A percentile compares a stretch with the other conserved stretches of the same genome.
Conservation (phyloP, 2,329 filamentous ascomycete genomes). For the Rugonectria rugulosa region DNA sequence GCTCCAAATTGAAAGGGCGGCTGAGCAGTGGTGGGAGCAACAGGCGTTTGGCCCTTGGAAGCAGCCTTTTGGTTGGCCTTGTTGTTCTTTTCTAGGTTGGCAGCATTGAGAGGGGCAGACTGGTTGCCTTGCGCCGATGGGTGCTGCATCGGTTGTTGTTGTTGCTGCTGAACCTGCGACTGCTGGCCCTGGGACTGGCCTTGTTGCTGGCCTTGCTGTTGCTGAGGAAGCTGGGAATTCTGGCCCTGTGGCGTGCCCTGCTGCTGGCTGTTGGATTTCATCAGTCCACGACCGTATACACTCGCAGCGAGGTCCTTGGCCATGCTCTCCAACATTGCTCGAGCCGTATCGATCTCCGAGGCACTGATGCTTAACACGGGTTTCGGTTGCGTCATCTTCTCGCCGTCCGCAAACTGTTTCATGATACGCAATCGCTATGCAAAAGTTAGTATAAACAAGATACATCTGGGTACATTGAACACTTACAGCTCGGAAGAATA, state of each 20-base stretch:
- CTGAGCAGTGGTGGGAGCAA: constrained; percentile 64
- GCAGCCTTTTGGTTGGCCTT: constrained; percentile 51
- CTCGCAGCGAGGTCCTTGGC: constrained; percentile 53
- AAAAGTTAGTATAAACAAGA: constrained; percentile 41
- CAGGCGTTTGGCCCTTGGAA: constrained; percentile 60
- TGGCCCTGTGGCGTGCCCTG: constrained; percentile 41
- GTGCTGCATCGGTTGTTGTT: constrained; percentile 26
- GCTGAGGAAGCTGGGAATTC: constrained; percentile 42
- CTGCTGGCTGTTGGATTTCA: constrained; percentile 36
- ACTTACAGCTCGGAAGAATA: constrained; percentile 63
- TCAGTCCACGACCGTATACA: constrained; percentile 38
- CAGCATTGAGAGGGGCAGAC: constrained; percentile 50
- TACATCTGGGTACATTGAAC: neutral
- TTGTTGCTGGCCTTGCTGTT: constrained; percentile 44
- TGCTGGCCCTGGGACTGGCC: constrained; percentile 43
- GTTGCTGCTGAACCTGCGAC: constrained; percentile 30
- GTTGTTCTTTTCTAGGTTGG: constrained; percentile 61
- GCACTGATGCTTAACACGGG: constrained; percentile 60
- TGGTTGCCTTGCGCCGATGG: constrained; percentile 33
- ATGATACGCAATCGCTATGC: constrained; percentile 59
- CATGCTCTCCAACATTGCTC: constrained; percentile 60
- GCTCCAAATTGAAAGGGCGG: constrained; percentile 64
- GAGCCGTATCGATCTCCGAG: constrained; percentile 59
- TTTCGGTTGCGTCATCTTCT: constrained; percentile 54
- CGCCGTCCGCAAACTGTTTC: constrained; percentile 61